phyloP scores from a whole-genome alignment of 148 eudicot species.

The Rhododendron vialii region DNA sequence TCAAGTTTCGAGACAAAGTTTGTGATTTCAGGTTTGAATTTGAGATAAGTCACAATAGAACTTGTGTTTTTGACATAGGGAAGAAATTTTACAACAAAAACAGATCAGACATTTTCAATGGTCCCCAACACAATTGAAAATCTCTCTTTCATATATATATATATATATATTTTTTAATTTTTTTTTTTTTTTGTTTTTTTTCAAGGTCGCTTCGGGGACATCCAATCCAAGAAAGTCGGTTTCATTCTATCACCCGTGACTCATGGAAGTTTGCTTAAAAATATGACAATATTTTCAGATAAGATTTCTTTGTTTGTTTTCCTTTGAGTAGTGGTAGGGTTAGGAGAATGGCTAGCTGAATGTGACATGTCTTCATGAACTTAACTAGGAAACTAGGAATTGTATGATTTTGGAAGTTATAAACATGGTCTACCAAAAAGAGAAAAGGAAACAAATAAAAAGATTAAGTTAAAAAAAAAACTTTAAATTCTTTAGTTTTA shows the following conservation, averaged over 20 bases:
- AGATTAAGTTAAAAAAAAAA: background rate
- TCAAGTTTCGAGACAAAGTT: background rate
- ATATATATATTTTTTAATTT: too few relatives aligned
- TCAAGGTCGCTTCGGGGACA: background rate
- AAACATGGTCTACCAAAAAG: background rate
- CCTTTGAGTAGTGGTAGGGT: background rate
- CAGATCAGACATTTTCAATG: background rate
- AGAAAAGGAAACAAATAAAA: background rate
- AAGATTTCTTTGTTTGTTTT: background rate
- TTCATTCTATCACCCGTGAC: background rate
- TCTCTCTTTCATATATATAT: too few relatives aligned
- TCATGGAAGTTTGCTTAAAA: background rate
- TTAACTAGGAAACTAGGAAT: background rate
- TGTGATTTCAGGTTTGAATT: too few relatives aligned
- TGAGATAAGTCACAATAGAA: too few relatives aligned
- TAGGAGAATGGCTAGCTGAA: background rate
- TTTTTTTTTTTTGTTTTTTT: too few relatives aligned
- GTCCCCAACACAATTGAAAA: too few relatives aligned
- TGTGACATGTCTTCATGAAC: background rate
- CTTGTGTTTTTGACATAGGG: background rate
- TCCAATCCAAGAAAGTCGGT: background rate
- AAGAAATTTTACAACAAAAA: background rate
- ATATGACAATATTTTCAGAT: background rate
- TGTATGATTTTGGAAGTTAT: background rate
- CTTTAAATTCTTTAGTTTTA: background rate